phyloP scores from a whole-genome alignment of 2,329 filamentous ascomycete genomes.

The Hypoxylon sp. region DNA sequence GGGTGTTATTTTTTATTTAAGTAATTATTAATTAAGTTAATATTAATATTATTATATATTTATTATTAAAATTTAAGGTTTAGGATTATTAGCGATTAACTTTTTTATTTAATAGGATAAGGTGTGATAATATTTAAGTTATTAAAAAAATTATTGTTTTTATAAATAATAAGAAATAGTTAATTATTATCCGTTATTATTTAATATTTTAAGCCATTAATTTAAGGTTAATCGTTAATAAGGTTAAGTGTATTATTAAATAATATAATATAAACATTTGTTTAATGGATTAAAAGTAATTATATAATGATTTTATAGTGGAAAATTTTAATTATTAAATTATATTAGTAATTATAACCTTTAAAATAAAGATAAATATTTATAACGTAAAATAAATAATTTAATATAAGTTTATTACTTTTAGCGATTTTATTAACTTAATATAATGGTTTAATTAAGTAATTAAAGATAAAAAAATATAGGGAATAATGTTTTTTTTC shows the following conservation, averaged over 20 bases:
- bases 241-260: conserved; percentile 8
- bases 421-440: neutral
- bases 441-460: conserved; percentile 12
- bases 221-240: neutral
- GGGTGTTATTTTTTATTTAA: conserved; percentile 7
- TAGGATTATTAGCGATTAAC: neutral
- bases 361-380: conserved; percentile 16
- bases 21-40: conserved; percentile 12
- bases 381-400: conserved; percentile 6
- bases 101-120: conserved; percentile 13
- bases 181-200: conserved; percentile 6
- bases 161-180: conserved; percentile 3
- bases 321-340: conserved; percentile 8
- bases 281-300: conserved; percentile 3
- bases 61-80: neutral
- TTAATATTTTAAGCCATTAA: neutral
- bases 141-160: conserved; percentile 10
- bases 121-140: neutral
- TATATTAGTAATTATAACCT: conserved; percentile 8
- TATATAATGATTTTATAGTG: conserved; percentile 16
- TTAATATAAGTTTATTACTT: conserved; percentile 7
- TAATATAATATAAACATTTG: conserved; percentile 12
- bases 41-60: conserved; percentile 15
- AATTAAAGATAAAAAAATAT: conserved; percentile 3
- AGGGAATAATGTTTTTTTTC: conserved; percentile 2